These are phyloP conservation scores for Skeletonema tropicum DNA, from an alignment of 108 stramenopile genomes.

Conservation along the genomic window DNA sequence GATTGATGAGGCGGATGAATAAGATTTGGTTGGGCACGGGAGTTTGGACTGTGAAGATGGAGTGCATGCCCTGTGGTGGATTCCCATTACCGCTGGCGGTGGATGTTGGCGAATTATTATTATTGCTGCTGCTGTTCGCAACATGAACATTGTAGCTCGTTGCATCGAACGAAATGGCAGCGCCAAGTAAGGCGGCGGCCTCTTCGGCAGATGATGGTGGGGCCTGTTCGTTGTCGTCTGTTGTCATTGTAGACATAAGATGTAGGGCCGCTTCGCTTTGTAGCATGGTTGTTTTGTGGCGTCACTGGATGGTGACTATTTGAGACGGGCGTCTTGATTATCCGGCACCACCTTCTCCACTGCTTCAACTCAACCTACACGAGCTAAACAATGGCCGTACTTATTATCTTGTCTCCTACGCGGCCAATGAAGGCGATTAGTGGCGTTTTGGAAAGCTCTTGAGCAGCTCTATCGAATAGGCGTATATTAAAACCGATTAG, in stretches of 20 bases:
- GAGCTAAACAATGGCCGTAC: too few species aligned
- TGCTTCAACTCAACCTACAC: too few species aligned
- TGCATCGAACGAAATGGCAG: conserved; percentile 60
- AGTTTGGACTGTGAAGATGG: conserved; percentile 62
- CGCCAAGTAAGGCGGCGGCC: conserved; percentile 81
- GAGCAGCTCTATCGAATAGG: too few species aligned
- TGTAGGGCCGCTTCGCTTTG: too few species aligned
- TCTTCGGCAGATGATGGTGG: conserved; percentile 80
- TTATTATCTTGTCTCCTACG: too few species aligned
- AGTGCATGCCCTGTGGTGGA: conserved; percentile 85
- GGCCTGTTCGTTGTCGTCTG: conserved; percentile 28
- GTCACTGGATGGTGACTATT: too few species aligned
- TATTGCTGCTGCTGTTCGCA: neutral
- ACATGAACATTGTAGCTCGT: neutral
- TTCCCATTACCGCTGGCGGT: neutral
- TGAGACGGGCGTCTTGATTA: too few species aligned
- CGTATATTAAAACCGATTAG: too few species aligned
- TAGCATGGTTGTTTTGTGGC: too few species aligned
- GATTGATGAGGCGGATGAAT: conserved; percentile 61
- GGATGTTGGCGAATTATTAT: neutral
- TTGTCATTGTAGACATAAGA: neutral
- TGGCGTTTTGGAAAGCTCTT: too few species aligned
- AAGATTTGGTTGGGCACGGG: conserved; percentile 77
- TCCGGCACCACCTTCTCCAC: too few species aligned
- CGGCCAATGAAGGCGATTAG: too few species aligned